Evolutionary conservation across 2,329 filamentous ascomycete species (phyloP), one percentile per base, ranked within the genome.

Genomic region (Pseudogymnoascus sp.): DNA sequence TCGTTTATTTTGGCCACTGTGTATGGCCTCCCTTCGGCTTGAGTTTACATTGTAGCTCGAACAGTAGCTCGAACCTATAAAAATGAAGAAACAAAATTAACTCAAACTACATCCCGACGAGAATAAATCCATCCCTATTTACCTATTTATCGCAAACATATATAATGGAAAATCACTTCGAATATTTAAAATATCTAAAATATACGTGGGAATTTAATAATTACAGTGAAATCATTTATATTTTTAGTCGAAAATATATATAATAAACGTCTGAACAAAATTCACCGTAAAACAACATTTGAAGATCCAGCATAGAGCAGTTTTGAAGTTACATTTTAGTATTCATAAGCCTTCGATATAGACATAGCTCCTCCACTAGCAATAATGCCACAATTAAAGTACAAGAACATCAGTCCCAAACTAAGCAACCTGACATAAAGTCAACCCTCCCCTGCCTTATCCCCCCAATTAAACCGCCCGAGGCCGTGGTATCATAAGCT

Each of bases 401-500:
- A 57, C 51, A 57, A 34, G 28, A 57, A 57, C 28, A 34, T 19
- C 28, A 57, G n/a, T 34, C 23, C 51, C 5, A 57, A 57, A 34
- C 8, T 8, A 57, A 36, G 51, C 51, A 57, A 57, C 28, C n/a
- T 57, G 51, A 34, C 28, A 57, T 57, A 34, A 7, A 57, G 28
- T 34, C 51, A 57, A 21, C 13, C 51, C 51, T 57, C 51, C 16
- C 45, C 11, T 57, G 28, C 11, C 51, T 4, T 21, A 36, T 57
- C 7, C 51, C n/a, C 16, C 28, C 8, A 57, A 57, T 57, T 57
- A 57, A 19, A 19, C 51, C 28, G n/a, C 51, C 51, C 28, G 28
- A 57, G 51, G 51, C 51, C 51, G 51, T 57, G 51, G 51, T 57
- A 57, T 57, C 51, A 57, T 57, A 57, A 57, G 51, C 28, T 57